phyloP scores from a whole-genome alignment of 2,329 filamentous ascomycete genomes.

The Neonectria faginata region DNA sequence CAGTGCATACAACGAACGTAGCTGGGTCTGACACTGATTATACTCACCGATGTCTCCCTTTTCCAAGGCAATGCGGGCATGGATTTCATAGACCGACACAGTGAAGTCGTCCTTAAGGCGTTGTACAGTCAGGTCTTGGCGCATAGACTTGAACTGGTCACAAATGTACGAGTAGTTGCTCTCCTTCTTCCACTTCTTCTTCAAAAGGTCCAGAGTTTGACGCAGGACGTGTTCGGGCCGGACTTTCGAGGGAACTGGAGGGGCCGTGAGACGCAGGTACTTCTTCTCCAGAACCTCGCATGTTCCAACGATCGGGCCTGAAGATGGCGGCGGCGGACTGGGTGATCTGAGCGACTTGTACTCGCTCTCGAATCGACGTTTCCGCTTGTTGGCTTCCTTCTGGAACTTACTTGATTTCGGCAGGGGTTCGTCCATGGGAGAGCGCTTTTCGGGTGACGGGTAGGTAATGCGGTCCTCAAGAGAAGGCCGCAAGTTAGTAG shows the following conservation, averaged over 20 bases:
- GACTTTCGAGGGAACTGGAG: slow-evolving; percentile 88
- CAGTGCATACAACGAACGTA: slow-evolving; percentile 89
- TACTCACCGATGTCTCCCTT: slow-evolving; percentile 99
- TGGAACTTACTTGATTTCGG: slow-evolving; percentile 86
- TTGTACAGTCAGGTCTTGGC: slow-evolving; percentile 97
- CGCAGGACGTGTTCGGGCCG: slow-evolving; percentile 84
- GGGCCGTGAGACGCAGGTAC: slow-evolving; percentile 92
- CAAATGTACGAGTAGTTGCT: slow-evolving; percentile 98
- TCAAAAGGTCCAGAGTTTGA: slow-evolving; percentile 87
- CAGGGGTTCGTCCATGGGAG: slow-evolving; percentile 59
- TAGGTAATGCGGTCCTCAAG: slow-evolving; percentile 84
- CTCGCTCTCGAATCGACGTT: slow-evolving; percentile 83
- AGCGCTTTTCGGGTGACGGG: slow-evolving; percentile 58
- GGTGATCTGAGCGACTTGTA: slow-evolving; percentile 69
- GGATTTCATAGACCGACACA: slow-evolving; percentile 95
- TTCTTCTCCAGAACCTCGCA: slow-evolving; percentile 89
- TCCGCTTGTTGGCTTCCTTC: slow-evolving; percentile 90
- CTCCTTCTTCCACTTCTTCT: slow-evolving; percentile 94
- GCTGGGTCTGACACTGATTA: slow-evolving; percentile 99
- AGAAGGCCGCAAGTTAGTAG: slow-evolving; percentile 68
- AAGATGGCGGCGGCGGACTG: slow-evolving; percentile 66
- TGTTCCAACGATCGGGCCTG: slow-evolving; percentile 85
- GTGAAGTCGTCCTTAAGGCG: slow-evolving; percentile 97
- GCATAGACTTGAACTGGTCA: slow-evolving; percentile 98
- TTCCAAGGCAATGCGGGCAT: slow-evolving; percentile 96